Conservation (phyloP, 2,329 filamentous ascomycete species). For the Penicillium sp. region DNA sequence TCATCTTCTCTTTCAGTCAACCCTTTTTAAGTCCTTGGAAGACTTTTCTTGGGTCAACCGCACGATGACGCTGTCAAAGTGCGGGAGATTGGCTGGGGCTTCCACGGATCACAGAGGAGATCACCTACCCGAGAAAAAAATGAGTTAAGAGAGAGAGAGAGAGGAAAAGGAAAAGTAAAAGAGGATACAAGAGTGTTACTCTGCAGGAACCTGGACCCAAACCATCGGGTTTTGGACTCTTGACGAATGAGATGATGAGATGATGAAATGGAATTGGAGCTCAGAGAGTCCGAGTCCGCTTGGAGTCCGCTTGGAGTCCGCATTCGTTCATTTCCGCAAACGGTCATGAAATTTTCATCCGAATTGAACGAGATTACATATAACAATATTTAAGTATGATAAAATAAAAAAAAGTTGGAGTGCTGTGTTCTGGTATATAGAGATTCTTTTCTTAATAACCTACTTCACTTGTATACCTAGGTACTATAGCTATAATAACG, state of each 20-base stretch:
- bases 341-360: neutral
- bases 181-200: neutral
- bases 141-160: neutral
- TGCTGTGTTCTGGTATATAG: too few relatives aligned
- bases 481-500: too few relatives aligned
- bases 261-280: neutral
- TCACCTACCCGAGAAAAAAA: neutral
- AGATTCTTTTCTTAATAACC: too few relatives aligned
- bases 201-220: conserved; percentile 1
- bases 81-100: conserved; percentile 28
- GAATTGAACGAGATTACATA: neutral
- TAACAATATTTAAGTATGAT: too few relatives aligned
- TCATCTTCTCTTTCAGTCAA: neutral
- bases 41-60: conserved; percentile 21
- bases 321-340: conserved; percentile 1
- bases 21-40: neutral
- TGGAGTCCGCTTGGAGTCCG: neutral
- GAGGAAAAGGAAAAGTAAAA: neutral
- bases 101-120: conserved; percentile 22
- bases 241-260: neutral
- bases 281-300: neutral
- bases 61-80: conserved; percentile 25
- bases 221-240: neutral
- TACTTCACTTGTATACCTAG: too few relatives aligned
- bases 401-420: too few relatives aligned